These are phyloP conservation scores for Yamadazyma atlantica DNA, from an alignment of 1,139 yeast species.

Conservation along the genomic window DNA sequence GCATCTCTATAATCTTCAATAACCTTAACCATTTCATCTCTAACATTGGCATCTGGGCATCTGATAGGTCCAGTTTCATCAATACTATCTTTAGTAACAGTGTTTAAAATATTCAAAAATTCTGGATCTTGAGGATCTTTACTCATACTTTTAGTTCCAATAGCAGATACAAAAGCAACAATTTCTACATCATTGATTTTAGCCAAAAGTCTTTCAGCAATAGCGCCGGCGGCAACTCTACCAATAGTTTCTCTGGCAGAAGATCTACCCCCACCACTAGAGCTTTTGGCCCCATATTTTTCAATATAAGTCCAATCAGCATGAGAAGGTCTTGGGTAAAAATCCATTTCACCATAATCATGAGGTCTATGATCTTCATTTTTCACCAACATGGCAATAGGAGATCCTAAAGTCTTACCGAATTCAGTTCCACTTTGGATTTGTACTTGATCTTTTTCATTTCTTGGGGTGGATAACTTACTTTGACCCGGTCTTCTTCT, in stretches of 20 bases:
- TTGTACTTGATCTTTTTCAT: slow-evolving; percentile 88
- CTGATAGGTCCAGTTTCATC: slow-evolving; percentile 89
- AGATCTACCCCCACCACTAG: slow-evolving; percentile 97
- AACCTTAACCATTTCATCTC: slow-evolving; percentile 79
- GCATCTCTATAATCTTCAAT: slow-evolving; percentile 86
- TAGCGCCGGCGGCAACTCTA: slow-evolving; percentile 97
- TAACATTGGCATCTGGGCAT: slow-evolving; percentile 78
- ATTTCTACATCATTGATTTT: slow-evolving; percentile 85
- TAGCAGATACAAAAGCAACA: slow-evolving; percentile 93
- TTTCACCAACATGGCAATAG: slow-evolving; percentile 87
- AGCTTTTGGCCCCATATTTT: slow-evolving; percentile 89
- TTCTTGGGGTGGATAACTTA: slow-evolving; percentile 88
- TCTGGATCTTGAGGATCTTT: slow-evolving; percentile 65
- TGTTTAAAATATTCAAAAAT: slow-evolving; percentile 65
- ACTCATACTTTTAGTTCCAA: slow-evolving; percentile 76
- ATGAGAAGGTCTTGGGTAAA: slow-evolving; percentile 96
- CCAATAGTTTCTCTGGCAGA: slow-evolving; percentile 98
- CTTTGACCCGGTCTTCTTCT: slow-evolving; percentile 98
- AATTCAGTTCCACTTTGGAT: slow-evolving; percentile 94
- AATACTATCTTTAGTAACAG: slow-evolving; percentile 83
- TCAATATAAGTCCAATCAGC: slow-evolving; percentile 92
- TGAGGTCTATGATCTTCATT: slow-evolving; percentile 97
- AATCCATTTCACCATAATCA: slow-evolving; percentile 92
- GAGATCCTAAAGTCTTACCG: slow-evolving; percentile 91
- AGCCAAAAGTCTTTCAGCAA: slow-evolving; percentile 85